These are phyloP conservation scores for Zopfia rhizophila DNA, from an alignment of 2,329 filamentous ascomycete species.

Conservation along the genomic window DNA sequence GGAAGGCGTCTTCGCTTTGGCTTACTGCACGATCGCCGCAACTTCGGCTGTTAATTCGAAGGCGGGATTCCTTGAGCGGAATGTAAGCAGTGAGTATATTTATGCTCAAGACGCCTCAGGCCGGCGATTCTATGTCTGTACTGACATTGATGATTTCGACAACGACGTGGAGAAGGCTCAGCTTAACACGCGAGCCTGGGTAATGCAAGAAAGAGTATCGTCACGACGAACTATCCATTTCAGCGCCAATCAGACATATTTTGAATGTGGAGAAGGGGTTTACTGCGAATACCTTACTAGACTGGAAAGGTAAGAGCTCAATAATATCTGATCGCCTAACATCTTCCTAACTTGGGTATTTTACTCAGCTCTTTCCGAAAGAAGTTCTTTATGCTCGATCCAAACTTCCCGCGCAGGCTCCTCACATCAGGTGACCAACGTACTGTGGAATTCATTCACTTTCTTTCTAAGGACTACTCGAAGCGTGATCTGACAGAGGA, in stretches of 20 bases:
- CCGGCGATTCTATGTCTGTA: background rate
- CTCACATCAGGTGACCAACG: background rate
- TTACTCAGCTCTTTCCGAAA: too few relatives aligned
- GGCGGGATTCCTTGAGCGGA: background rate
- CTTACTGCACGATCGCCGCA: constrained; percentile 7
- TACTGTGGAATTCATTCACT: too few relatives aligned
- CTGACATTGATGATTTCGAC: background rate
- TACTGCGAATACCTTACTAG: background rate
- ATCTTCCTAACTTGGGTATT: too few relatives aligned
- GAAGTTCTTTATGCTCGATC: too few relatives aligned
- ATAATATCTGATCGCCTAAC: too few relatives aligned
- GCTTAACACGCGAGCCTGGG: constrained; percentile 3
- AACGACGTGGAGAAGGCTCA: background rate
- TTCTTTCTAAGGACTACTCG: constrained; percentile 8
- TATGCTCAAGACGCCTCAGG: background rate
- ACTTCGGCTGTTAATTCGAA: constrained; percentile 2
- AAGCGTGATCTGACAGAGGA: constrained; percentile 2
- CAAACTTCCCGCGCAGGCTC: background rate
- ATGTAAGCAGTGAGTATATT: background rate
- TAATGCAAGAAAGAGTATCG: background rate
- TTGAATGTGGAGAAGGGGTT: background rate
- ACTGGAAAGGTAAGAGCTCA: background rate
- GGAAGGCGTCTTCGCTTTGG: background rate
- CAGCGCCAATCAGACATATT: background rate
- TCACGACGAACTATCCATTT: constrained; percentile 1